A percentile compares a stretch with the other conserved stretches of the same genome.
Conservation (phyloP, 2,329 filamentous ascomycete genomes). For the Calycina herbarum region DNA sequence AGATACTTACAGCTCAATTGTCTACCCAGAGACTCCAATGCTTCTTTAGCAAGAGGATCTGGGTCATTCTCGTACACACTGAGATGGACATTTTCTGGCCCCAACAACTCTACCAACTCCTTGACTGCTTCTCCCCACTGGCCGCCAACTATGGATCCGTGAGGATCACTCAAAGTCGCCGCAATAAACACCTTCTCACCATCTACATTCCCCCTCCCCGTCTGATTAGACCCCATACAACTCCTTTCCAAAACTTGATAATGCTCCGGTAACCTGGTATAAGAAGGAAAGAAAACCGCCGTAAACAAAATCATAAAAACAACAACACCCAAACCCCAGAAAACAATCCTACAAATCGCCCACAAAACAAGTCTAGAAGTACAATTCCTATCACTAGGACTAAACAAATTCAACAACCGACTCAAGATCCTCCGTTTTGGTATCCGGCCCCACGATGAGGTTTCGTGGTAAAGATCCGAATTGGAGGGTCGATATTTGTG, state of each 20-base stretch:
- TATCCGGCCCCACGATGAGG: background rate
- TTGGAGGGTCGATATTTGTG: background rate
- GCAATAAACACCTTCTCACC: conserved; percentile 6
- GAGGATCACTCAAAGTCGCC: background rate
- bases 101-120: conserved; percentile 62
- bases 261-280: conserved; percentile 2
- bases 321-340: background rate
- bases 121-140: conserved; percentile 61
- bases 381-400: background rate
- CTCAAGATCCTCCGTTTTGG: background rate
- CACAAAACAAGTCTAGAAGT: background rate
- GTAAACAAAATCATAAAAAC: conserved; percentile 6
- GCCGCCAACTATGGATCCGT: conserved; percentile 61
- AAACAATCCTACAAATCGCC: background rate
- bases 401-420: background rate
- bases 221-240: background rate
- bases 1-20: conserved; percentile 5
- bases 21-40: background rate
- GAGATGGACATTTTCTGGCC: conserved; percentile 64
- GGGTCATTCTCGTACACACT: conserved; percentile 62
- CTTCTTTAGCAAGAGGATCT: background rate
- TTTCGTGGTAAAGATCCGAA: background rate
- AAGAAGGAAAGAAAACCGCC: conserved; percentile 6
- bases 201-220: background rate
- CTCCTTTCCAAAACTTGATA: conserved; percentile 2